Base-by-base conservation (phyloP, 2,329 filamentous ascomycete species). In the Aaosphaeria arxii region DNA sequence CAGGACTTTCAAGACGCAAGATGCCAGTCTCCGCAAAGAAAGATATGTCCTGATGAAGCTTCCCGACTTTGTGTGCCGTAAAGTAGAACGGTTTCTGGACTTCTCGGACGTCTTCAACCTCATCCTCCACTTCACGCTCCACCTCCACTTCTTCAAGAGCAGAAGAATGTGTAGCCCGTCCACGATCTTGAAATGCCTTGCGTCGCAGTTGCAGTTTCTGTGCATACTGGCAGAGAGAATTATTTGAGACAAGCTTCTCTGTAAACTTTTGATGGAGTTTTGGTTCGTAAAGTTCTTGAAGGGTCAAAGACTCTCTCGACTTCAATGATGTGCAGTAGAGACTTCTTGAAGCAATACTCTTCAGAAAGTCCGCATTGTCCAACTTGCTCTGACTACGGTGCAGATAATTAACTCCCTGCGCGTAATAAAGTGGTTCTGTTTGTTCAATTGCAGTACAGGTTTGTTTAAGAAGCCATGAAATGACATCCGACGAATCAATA, bases 381-480 rank as follows among this genome's bases (percentile, higher is more conserved):
- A 71, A 56, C 0, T 69, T 61, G 0, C 81, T 79, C 44, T 86
- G 73, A 1, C 69, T 74, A 1, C 83, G 77, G 1, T 74, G 73
- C 49, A 83, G 83, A 51, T 82, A 88, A 50, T 87, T 81, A 0
- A 71, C 62, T 0, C 84, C 83, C 58, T 88, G 85, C 0, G 82
- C 72, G 3, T 77, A 71, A 52, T 85, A 83, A 0, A 88, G 69
- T 0, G 78, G 73, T 42, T 80, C 77, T 0, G 87, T 61, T 31
- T 85, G 78, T 49, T 85, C 81, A 17, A 82, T 84, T 0, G 69
- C 74, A 6, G 70, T 64, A 49, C 85, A 88, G 0, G 83, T 86
- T 46, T 87, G 81, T 40, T 85, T 75, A 0, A 88, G 71, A 0
- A 88, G 73, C 85, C 85, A 88, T 4, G 62, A 57, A 1, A 87